Evolutionary conservation across 371 early-diverging fungal genomes (phyloP).

Genomic region (Lichtheimia ornata): DNA sequence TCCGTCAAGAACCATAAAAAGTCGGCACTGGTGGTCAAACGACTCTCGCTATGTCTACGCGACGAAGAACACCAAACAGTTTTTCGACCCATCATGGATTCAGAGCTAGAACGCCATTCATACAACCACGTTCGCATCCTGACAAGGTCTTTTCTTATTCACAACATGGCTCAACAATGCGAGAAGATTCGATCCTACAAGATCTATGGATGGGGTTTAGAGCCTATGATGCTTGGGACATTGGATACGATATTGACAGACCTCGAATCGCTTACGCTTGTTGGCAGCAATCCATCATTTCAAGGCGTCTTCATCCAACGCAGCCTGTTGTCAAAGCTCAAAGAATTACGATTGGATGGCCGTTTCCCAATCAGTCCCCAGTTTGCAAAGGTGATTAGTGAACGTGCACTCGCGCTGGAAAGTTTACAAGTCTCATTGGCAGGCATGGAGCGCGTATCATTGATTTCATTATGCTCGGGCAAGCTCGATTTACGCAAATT

Average conservation of each 20-base stretch:
- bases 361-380: slow-evolving; percentile 12
- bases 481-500: slow-evolving; percentile 16
- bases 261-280: slow-evolving; percentile 21
- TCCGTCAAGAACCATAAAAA: slow-evolving; percentile 12
- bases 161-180: slow-evolving; percentile 23
- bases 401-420: slow-evolving; percentile 13
- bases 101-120: slow-evolving; percentile 12
- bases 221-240: slow-evolving; percentile 20
- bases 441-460: slow-evolving; percentile 4
- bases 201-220: slow-evolving; percentile 42
- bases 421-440: slow-evolving; percentile 27
- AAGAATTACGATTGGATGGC: slow-evolving; percentile 27
- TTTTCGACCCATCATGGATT: slow-evolving; percentile 24
- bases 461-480: slow-evolving; percentile 18
- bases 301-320: slow-evolving; percentile 16
- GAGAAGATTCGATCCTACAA: slow-evolving; percentile 31
- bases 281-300: slow-evolving; percentile 22
- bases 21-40: slow-evolving; percentile 28
- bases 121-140: slow-evolving; percentile 14
- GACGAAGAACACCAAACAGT: slow-evolving; percentile 17
- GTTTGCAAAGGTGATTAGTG: slow-evolving; percentile 19
- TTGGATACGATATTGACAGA: slow-evolving; percentile 13
- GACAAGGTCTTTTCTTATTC: slow-evolving; percentile 17
- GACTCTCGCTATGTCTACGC: slow-evolving; percentile 23
- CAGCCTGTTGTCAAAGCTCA: slow-evolving; percentile 20